Conservation (phyloP, 2,329 filamentous ascomycete genomes). For the Amauroascus verrucosus region DNA sequence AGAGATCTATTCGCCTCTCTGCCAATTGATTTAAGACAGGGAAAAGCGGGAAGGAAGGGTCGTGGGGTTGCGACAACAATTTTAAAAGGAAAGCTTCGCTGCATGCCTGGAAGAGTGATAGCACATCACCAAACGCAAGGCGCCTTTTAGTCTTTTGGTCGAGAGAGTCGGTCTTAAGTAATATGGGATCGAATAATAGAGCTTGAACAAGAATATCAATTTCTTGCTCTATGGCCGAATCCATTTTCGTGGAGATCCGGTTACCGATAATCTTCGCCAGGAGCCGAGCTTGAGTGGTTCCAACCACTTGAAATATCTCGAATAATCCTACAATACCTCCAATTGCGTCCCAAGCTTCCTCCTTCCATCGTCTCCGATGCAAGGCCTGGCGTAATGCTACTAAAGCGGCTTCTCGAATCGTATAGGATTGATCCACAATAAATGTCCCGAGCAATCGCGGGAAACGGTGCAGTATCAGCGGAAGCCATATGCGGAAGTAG, state of each 20-base stretch:
- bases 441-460: conserved; percentile 4
- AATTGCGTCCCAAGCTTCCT: conserved; percentile 4
- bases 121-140: background rate
- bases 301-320: conserved; percentile 6
- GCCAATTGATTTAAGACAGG: conserved; percentile 17
- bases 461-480: conserved; percentile 2
- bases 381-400: background rate
- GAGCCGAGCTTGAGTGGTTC: background rate
- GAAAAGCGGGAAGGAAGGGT: background rate
- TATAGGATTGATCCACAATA: conserved; percentile 7
- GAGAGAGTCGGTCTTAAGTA: background rate
- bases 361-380: background rate
- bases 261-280: conserved; percentile 6
- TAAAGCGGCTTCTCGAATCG: conserved; percentile 3
- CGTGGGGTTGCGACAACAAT: background rate
- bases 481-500: conserved; percentile 11
- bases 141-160: background rate
- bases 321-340: conserved; percentile 4
- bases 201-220: conserved; percentile 7
- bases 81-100: conserved; percentile 4
- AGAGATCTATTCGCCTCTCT: background rate
- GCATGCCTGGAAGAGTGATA: conserved; percentile 2
- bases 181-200: background rate
- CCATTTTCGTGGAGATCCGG: background rate
- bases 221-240: background rate